phyloP scores from a whole-genome alignment of 1,284 basidiomycete species.

The Naganishia sp. region DNA sequence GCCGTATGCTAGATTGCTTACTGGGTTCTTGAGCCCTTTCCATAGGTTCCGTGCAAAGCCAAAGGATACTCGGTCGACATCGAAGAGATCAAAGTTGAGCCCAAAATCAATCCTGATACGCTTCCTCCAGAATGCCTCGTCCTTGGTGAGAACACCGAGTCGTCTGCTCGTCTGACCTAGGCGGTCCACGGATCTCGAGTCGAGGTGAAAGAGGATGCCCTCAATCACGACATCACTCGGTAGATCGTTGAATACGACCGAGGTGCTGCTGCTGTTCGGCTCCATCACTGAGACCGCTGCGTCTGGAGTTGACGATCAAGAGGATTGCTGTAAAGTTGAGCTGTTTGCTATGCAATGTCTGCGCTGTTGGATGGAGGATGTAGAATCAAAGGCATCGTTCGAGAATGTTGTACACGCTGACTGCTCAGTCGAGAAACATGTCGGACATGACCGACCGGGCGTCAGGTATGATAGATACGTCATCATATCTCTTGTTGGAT shows the following conservation, averaged over 20 bases:
- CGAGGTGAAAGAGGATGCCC: slow-evolving; percentile 65
- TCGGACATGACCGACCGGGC: too few relatives aligned
- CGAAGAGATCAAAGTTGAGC: slow-evolving; percentile 57
- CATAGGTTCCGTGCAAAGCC: slow-evolving; percentile 78
- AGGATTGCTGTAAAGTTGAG: too few relatives aligned
- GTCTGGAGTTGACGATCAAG: too few relatives aligned
- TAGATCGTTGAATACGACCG: slow-evolving; percentile 36
- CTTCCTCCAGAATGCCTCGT: slow-evolving; percentile 76
- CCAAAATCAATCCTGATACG: slow-evolving; percentile 74
- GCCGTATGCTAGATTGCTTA: not conserved
- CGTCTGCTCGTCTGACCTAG: slow-evolving; percentile 63
- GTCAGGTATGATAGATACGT: too few relatives aligned
- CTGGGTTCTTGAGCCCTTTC: slow-evolving; percentile 62
- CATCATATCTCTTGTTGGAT: too few relatives aligned
- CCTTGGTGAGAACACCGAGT: slow-evolving; percentile 64
- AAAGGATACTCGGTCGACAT: slow-evolving; percentile 28
- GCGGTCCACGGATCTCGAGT: slow-evolving; percentile 62
- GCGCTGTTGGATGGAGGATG: too few relatives aligned
- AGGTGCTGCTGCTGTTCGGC: not conserved
- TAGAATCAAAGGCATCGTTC: too few relatives aligned
- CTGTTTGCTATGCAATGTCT: too few relatives aligned
- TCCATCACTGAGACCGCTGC: not conserved
- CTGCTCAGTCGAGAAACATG: too few relatives aligned
- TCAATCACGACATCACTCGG: slow-evolving; percentile 69
- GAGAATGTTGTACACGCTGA: too few relatives aligned